Evolutionary conservation across 2,329 filamentous ascomycete species (phyloP), one percentile per base, ranked within the genome.

Genomic region (Epichloe bromicola): DNA sequence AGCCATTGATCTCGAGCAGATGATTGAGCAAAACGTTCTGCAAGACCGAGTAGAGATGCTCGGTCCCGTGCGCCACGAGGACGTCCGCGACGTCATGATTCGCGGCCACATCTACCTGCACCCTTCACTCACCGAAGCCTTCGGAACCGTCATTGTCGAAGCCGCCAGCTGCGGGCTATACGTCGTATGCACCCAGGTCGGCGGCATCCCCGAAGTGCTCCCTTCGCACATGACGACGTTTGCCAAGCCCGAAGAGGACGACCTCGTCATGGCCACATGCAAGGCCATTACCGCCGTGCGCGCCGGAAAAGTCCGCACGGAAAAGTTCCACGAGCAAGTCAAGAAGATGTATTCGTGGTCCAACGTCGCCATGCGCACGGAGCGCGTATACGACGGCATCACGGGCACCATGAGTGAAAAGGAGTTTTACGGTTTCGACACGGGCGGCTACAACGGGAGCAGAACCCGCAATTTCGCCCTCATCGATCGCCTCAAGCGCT

Each of bases 261-360:
- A 97, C 61, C 73, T 98, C 11, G 91, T 98, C 0, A 76, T 82
- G 41, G 93, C 91, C 3, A 96, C 94, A 0, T 86, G 88, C 17
- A 85, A 84, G 57, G 93, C 94, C 17, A 97, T 98, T 55, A 85
- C 83, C 0, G 85, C 87, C 33, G 75, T 98, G 51, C 83, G 91
- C 43, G 85, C 85, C 5, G 91, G 90, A 58, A 88, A 85, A 60
- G 85, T 98, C 30, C 83, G 88, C 55, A 95, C 93, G 1, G 91
- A 97, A 65, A 80, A 85, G 41, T 98, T 98, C 63, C 93, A 98
- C 65, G 91, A 95, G 58, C 87, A 97, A 67, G 93, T 98, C 55
- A 89, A 91, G 67, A 87, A 86, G 72, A 97, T 97, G 93, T 98
- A 98, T 70, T 95, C 88, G 1, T 98, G 93, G 93, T 87, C 87